Evolutionary conservation across 2,329 filamentous ascomycete species (phyloP).

Genomic region (Annulohypoxylon truncatum): DNA sequence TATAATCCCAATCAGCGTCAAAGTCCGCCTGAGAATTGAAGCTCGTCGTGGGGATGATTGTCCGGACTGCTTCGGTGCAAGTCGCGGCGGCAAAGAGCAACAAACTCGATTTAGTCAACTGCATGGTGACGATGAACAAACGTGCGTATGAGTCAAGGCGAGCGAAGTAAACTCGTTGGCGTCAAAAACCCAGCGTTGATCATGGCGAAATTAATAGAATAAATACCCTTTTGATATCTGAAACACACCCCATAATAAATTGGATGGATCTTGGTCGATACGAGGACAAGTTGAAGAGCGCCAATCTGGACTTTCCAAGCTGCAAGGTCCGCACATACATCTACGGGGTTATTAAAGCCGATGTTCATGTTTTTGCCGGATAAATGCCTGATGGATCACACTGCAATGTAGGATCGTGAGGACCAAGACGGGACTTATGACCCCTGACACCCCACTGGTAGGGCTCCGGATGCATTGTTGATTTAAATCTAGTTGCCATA

Average conservation of each 20-base stretch:
- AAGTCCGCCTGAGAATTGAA: conserved; percentile 55
- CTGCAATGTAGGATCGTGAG: background rate
- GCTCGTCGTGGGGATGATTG: conserved; percentile 54
- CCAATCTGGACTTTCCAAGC: conserved; percentile 10
- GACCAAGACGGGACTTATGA: background rate
- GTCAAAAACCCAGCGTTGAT: background rate
- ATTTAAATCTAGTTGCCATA: conserved; percentile 12
- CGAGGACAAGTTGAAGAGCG: background rate
- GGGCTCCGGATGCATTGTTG: background rate
- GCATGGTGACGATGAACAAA: conserved; percentile 13
- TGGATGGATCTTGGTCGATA: background rate
- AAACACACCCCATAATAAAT: background rate
- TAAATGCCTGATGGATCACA: conserved; percentile 16
- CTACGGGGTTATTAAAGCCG: conserved; percentile 22
- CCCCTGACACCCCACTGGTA: background rate
- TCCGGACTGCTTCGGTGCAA: conserved; percentile 46
- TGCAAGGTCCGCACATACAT: background rate
- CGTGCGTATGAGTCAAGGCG: background rate
- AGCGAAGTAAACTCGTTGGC: background rate
- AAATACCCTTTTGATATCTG: conserved; percentile 14
- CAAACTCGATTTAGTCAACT: conserved; percentile 11
- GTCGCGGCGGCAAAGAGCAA: conserved; percentile 40
- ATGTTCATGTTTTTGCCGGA: conserved; percentile 21
- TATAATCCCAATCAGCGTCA: conserved; percentile 60
- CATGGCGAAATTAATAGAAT: conserved; percentile 4